Evolutionary conservation across 345 rosid genomes (phyloP).

Genomic region (Camelina sativa): DNA sequence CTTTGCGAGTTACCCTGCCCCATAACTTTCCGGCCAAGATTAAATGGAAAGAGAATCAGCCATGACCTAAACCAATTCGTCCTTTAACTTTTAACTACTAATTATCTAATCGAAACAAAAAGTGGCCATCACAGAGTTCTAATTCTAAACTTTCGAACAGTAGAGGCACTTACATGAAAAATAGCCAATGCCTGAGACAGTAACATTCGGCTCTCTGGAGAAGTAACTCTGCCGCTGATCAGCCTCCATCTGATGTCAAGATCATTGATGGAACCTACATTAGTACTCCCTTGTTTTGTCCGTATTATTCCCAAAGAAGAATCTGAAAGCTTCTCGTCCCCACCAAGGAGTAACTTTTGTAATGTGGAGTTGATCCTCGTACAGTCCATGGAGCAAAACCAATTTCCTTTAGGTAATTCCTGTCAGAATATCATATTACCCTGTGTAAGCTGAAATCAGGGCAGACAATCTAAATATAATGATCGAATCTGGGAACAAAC

Average conservation of each 20-base stretch:
- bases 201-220: conserved; percentile 64
- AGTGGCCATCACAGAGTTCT: not conserved
- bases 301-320: conserved; percentile 58
- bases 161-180: conserved; percentile 73
- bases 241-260: conserved; percentile 88
- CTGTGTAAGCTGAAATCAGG: conserved; percentile 27
- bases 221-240: conserved; percentile 68
- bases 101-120: conserved; percentile 19
- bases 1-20: conserved; percentile 1
- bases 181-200: conserved; percentile 91
- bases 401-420: conserved; percentile 91
- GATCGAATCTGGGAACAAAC: conserved; percentile 20
- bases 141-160: not conserved
- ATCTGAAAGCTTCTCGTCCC: conserved; percentile 75
- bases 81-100: not conserved
- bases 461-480: not conserved
- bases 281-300: conserved; percentile 57
- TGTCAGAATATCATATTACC: conserved; percentile 45
- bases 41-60: conserved; percentile 8
- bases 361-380: conserved; percentile 69
- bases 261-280: conserved; percentile 44
- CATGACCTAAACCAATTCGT: conserved; percentile 7
- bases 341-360: conserved; percentile 68
- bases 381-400: conserved; percentile 91
- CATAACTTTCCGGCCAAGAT: not conserved